Evolutionary conservation across 495 filamentous ascomycete genomes (phyloP), one percentile per base, ranked within the genome.

Genomic region (Opeltia flavorubescens): DNA sequence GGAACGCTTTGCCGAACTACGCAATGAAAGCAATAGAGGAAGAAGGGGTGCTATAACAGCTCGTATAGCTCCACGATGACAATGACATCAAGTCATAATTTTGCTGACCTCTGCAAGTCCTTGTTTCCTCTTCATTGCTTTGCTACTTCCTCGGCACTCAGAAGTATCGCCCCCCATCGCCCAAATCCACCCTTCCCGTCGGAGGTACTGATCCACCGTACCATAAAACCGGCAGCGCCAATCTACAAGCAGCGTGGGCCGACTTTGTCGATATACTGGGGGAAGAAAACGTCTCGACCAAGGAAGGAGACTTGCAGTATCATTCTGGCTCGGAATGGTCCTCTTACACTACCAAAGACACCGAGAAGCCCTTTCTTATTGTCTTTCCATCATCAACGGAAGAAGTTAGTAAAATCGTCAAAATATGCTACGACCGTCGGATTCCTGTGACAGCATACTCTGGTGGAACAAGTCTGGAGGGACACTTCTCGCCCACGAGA

Each of bases 301-400:
- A 74, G 33, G 67, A 70, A 6, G 67, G 64, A 9, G 84, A 94
- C 49, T 62, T 89, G 31, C 63, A 72, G 8, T 66, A 69, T 9
- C 91, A 95, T 60, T 71, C 89, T 1, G 83, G 81, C 7, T 89
- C 84, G 8, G 84, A 89, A 27, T 98, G 88, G 87, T 89, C 84
- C 36, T 84, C 86, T 1, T 86, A 96, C 58, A 72, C 69, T 11
- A 62, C 57, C 25, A 72, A 73, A 51, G 61, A 63, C 13, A 48
- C 51, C 21, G 71, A 71, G 17, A 50, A 63, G 34, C 72, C 77
- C 5, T 80, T 81, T 55, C 66, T 78, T 52, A 66, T 87, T 27
- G 74, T 83, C 18, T 84, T 77, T 51, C 83, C 83, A 1, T 60
- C 56, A 7, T 66, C 68, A 5, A 87, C 83, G 8, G 78, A 78